Evolutionary conservation across 495 filamentous ascomycete species (phyloP), one percentile per base, ranked within the genome.

Genomic region (Podospora australis): DNA sequence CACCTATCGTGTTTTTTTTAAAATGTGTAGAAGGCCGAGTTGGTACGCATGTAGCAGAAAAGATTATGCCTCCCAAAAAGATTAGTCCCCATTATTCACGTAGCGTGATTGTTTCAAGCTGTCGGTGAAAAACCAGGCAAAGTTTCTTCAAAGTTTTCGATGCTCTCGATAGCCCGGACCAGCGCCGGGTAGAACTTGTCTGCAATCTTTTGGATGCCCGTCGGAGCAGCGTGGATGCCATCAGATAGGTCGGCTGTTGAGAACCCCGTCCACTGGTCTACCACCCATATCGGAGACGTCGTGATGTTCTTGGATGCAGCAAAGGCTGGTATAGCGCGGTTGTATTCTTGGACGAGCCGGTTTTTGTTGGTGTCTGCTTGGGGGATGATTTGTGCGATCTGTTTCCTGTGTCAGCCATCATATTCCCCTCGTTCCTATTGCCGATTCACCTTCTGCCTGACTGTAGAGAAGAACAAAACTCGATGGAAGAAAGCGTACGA

Each of bases 341-440:
- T 77, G 46, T 77, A 64, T 29, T 60, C 58, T 55, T 68, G 55
- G 30, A 75, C 65, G 45, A 59, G 55, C 7, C 62, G 54, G 56
- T 69, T 66, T 56, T 53, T 68, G 49, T 39, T 65, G 23, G 62
- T 64, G 6, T 23, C 10, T 6, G 58, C 59, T 21, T 73, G 63
- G 19, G 74, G 74, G 53, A 78, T 78, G 57, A 78, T 77, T 62
- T 74, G 70, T 5, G 73, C 72, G 6, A 78, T 70, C 74, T 78
- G 20, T 9, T 29, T 41, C 5, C 13, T 8, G 9, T 36, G 32
- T 36, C 32, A 36, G 13, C 13, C 14, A 1, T 36, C 3, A 16
- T 6, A 10, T 6, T 14, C n/a, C 21, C 23, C 17, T 8, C 14
- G 7, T 40, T 8, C 17, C 4, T 20, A 39, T 30, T 30, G 6